Base-by-base conservation (phyloP, 1,284 basidiomycete species). In the Hortiboletus rubellus region DNA sequence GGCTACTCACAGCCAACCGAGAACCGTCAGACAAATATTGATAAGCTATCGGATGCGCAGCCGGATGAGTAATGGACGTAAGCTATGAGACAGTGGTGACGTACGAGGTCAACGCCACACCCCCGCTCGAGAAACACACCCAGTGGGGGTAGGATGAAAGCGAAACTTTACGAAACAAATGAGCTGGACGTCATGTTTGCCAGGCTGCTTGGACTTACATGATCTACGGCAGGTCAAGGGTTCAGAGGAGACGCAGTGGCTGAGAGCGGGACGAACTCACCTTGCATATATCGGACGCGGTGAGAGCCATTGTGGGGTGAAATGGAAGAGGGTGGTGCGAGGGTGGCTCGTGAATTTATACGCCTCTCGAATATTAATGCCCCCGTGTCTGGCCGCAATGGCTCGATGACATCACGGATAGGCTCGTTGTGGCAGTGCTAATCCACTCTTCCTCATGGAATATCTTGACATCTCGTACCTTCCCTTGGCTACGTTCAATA, bases 51-150 rank as follows among this genome's bases (percentile, higher is more conserved):
- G 24, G 18, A 27, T 27, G 27, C 27, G 27, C 27, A 58, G 33
- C 46, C 24, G 14, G 27, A 48, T 57, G 44, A 57, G 48, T n/a
- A 7, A 41, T 17, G 42, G 40, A 24, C 7, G 10, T 33, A 42
- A 27, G 27, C 5, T 27, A 27, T 27, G 5, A 27, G 27, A 27
- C 27, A 27, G 27, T 27, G 27, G 24, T 36, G 22, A 74, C 78
- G 54, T 64, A 87, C 84, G 37, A 92, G 71, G 71, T 92, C 90
- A 38, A 80, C 82, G 43, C 78, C 76, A 68, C 89, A 91, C 24
- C 90, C 91, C 58, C 86, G 79, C 73, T 92, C 90, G 17, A 93
- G 73, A 74, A 91, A 90, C 12, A 93, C 91, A 55, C 86, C 90
- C 2, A 93, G 66, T 54, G 91, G 91, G 7, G 91, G 91, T 22